Evolutionary conservation across 108 stramenopile genomes (phyloP).

Genomic region (Fistulifera solaris): DNA sequence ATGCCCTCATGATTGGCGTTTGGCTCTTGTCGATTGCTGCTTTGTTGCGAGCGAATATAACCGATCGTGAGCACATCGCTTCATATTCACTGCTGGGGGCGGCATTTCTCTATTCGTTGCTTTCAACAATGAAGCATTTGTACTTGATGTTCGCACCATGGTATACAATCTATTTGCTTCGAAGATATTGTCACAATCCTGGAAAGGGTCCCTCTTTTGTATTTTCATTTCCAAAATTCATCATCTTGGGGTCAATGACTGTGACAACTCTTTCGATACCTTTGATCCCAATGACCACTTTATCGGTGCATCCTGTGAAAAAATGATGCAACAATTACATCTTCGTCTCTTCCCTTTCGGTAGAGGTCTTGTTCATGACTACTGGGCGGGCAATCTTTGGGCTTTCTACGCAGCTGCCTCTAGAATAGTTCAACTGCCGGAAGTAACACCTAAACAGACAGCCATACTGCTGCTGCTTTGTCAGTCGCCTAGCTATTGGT

Average conservation of each 20-base stretch:
- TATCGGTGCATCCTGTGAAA: slow-evolving; percentile 5
- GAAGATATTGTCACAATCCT: slow-evolving; percentile 47
- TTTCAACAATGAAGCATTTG: slow-evolving; percentile 89
- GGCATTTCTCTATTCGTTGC: slow-evolving; percentile 57
- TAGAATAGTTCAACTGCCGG: slow-evolving; percentile 7
- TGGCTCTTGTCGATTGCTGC: slow-evolving; percentile 65
- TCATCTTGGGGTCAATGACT: slow-evolving; percentile 44
- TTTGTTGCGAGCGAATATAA: slow-evolving; percentile 35
- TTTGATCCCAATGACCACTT: slow-evolving; percentile 54
- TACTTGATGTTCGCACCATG: slow-evolving; percentile 84
- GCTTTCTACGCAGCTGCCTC: slow-evolving; percentile 65
- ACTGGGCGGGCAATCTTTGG: slow-evolving; percentile 98
- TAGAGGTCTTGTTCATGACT: slow-evolving; percentile 92
- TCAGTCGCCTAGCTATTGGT: slow-evolving; percentile 35
- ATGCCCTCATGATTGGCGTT: slow-evolving; percentile 86
- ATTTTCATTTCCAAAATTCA: slow-evolving; percentile 40
- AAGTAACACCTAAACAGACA: slow-evolving; percentile 46
- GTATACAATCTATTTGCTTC: slow-evolving; percentile 74
- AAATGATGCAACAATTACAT: slow-evolving; percentile 58
- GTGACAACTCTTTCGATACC: slow-evolving; percentile 46
- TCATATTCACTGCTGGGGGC: slow-evolving; percentile 26
- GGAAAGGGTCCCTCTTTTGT: not conserved
- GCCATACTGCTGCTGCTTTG: slow-evolving; percentile 40
- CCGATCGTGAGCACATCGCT: slow-evolving; percentile 2
- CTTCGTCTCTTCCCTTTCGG: slow-evolving; percentile 92